phyloP scores from a whole-genome alignment of 192 early-diverging fungal genomes.

The Podila horticola region DNA sequence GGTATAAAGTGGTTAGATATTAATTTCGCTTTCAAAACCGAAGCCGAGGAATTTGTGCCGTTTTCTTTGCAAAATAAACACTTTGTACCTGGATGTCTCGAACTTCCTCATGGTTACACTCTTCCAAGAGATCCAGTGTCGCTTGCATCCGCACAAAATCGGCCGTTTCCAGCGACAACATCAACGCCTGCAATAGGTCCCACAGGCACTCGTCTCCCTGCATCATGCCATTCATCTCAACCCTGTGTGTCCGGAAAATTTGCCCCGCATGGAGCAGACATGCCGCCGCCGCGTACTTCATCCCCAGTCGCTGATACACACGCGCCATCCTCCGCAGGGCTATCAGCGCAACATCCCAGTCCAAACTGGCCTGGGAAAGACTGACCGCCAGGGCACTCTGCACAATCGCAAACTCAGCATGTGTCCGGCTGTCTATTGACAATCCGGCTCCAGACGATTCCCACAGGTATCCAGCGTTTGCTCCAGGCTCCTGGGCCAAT shows the following conservation, averaged over 20 bases:
- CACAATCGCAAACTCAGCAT: slow-evolving; percentile 9
- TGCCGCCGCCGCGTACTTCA: slow-evolving; percentile 22
- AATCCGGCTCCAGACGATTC: not conserved
- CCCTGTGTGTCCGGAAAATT: not conserved
- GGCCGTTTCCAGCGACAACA: slow-evolving; percentile 32
- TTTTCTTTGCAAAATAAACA: not conserved
- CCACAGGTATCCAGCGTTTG: not conserved
- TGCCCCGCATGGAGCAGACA: slow-evolving; percentile 30
- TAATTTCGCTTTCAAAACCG: not conserved
- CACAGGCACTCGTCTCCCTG: slow-evolving; percentile 1
- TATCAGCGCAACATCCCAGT: not conserved
- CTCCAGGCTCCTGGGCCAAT: not conserved
- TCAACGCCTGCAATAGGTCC: slow-evolving; percentile 38
- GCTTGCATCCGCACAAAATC: slow-evolving; percentile 42
- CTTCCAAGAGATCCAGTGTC: slow-evolving; percentile 3
- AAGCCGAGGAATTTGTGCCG: too few relatives aligned
- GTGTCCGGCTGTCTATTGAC: slow-evolving; percentile 1
- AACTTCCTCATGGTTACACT: not conserved
- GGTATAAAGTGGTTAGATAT: not conserved
- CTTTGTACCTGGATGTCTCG: slow-evolving; percentile 16
- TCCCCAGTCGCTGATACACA: slow-evolving; percentile 20
- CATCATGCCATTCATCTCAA: not conserved
- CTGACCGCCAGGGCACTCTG: slow-evolving; percentile 4
- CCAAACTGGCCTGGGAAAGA: slow-evolving; percentile 4
- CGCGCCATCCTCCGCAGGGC: slow-evolving; percentile 19